These are phyloP conservation scores for Aspergillus carlsbadensis DNA, from an alignment of 495 filamentous ascomycete genomes.

Conservation along the genomic window DNA sequence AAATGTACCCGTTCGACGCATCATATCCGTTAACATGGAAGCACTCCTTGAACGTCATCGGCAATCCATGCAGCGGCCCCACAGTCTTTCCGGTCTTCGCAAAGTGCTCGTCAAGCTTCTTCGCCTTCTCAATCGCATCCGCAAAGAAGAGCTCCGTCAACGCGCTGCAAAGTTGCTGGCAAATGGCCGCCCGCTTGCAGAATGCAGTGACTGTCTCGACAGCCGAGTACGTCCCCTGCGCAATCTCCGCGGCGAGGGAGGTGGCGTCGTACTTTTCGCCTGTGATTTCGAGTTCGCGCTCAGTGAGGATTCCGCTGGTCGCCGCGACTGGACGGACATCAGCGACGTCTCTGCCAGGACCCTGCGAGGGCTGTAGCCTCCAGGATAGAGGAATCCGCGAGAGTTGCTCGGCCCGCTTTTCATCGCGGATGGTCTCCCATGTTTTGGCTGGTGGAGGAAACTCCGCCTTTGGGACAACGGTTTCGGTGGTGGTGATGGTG, in stretches of 20 bases:
- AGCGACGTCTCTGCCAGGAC: background rate
- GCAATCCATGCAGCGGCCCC: constrained; percentile 3
- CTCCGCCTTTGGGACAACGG: background rate
- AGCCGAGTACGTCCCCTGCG: background rate
- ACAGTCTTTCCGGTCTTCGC: background rate
- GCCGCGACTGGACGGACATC: background rate
- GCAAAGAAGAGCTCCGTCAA: constrained; percentile 2
- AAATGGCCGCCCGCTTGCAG: constrained; percentile 7
- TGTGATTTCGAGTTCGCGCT: background rate
- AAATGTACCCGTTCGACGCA: background rate
- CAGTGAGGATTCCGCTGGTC: background rate
- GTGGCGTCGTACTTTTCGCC: constrained; percentile 6
- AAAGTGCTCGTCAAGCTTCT: background rate
- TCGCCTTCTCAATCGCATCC: background rate
- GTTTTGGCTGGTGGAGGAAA: background rate
- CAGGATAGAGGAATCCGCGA: background rate
- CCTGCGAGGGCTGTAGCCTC: background rate
- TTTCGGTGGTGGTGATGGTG: background rate
- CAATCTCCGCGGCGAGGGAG: background rate
- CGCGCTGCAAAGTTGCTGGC: constrained; percentile 1
- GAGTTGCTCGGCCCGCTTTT: background rate
- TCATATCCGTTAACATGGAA: constrained; percentile 7
- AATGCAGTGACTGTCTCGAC: constrained; percentile 2
- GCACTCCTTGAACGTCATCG: constrained; percentile 10
- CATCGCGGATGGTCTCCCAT: background rate